These are phyloP conservation scores for Colletotrichum lindemuthianum DNA, from an alignment of 2,329 filamentous ascomycete species.

Conservation along the genomic window DNA sequence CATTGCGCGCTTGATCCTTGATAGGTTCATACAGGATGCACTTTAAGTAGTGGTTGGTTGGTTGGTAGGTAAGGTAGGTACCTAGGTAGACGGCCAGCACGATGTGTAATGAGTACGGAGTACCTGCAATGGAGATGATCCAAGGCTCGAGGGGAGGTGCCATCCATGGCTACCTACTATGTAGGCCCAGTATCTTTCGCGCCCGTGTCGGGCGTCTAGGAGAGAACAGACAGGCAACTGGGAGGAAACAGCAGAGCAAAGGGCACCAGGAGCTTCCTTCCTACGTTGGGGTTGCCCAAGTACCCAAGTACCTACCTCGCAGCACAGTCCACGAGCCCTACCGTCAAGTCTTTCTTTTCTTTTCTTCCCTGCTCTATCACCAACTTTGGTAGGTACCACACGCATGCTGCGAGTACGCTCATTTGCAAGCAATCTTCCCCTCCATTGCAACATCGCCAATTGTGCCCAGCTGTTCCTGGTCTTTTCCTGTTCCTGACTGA, in stretches of 20 bases:
- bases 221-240: background rate
- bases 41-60: too few relatives aligned
- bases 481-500: slow-evolving; percentile 26
- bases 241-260: too few relatives aligned
- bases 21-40: too few relatives aligned
- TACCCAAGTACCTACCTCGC: background rate
- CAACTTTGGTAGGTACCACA: background rate
- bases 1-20: too few relatives aligned
- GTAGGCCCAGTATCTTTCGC: background rate
- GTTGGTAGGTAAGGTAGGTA: background rate
- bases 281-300: too few relatives aligned
- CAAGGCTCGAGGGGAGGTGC: background rate
- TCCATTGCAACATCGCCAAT: too few relatives aligned
- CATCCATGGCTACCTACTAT: too few relatives aligned
- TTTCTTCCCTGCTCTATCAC: background rate
- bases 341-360: background rate
- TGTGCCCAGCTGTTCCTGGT: background rate
- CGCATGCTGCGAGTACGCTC: too few relatives aligned
- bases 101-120: too few relatives aligned
- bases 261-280: too few relatives aligned
- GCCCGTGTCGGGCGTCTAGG: slow-evolving; percentile 31
- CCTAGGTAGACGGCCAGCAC: background rate
- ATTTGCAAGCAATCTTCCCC: too few relatives aligned
- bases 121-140: background rate
- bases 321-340: background rate